Evolutionary conservation across 768 basidiomycete species (phyloP).

Genomic region (Pluteus cervinus): DNA sequence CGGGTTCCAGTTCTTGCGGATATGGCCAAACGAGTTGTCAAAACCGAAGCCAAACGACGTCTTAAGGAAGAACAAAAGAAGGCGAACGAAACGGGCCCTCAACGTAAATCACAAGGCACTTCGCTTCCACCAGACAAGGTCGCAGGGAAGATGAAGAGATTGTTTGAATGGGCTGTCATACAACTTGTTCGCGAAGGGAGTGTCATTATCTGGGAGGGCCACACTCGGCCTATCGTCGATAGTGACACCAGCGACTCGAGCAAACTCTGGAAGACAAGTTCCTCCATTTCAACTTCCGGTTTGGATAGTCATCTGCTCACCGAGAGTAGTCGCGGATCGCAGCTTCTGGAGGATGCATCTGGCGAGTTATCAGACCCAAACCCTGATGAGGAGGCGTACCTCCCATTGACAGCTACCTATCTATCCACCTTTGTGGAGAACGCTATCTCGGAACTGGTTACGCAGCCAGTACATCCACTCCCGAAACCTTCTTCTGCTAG

Average conservation of each 20-base stretch:
- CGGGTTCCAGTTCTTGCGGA: conserved; percentile 68
- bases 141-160: conserved; percentile 51
- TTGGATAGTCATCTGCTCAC: conserved; percentile 26
- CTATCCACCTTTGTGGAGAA: conserved; percentile 42
- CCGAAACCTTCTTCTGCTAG: background rate
- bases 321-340: conserved; percentile 9
- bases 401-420: conserved; percentile 49
- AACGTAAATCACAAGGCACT: conserved; percentile 4
- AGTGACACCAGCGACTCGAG: conserved; percentile 16
- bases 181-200: conserved; percentile 68
- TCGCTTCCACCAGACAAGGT: conserved; percentile 17
- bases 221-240: conserved; percentile 30
- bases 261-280: conserved; percentile 45
- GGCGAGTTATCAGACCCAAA: conserved; percentile 56
- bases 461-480: conserved; percentile 8
- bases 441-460: conserved; percentile 31
- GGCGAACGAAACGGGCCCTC: conserved; percentile 22
- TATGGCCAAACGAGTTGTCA: conserved; percentile 59
- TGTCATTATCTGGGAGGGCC: conserved; percentile 69
- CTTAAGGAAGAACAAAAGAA: conserved; percentile 42
- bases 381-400: conserved; percentile 58
- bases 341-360: conserved; percentile 27
- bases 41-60: conserved; percentile 53
- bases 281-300: conserved; percentile 17
- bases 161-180: conserved; percentile 61